Percentiles rank a stretch among this genome's conserved stretches.
Conservation (phyloP, 2,329 filamentous ascomycete species). For the Fonsecaea pedrosoi region DNA sequence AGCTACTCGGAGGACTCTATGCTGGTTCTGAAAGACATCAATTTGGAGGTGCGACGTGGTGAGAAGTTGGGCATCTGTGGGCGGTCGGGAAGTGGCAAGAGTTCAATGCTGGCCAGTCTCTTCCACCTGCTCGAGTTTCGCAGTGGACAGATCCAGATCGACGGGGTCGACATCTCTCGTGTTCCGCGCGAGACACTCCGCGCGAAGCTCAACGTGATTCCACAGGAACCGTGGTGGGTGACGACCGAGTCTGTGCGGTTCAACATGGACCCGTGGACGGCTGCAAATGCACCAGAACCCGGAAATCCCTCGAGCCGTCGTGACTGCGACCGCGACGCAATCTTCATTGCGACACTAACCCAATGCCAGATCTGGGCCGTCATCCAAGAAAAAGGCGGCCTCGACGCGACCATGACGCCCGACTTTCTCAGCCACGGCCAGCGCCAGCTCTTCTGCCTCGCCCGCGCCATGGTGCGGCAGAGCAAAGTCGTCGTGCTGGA, state of each 20-base stretch:
- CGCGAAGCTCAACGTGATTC: conserved; percentile 42
- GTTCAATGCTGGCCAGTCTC: conserved; percentile 40
- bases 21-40: conserved; percentile 42
- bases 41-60: conserved; percentile 41
- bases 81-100: conserved; percentile 45
- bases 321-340: conserved; percentile 43
- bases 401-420: conserved; percentile 55
- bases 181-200: conserved; percentile 39
- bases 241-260: conserved; percentile 40
- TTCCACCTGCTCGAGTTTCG: conserved; percentile 43
- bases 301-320: background rate
- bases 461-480: conserved; percentile 61
- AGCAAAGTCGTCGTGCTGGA: conserved; percentile 55
- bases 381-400: conserved; percentile 49
- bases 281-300: background rate
- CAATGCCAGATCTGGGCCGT: conserved; percentile 48
- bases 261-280: conserved; percentile 48
- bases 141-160: conserved; percentile 40
- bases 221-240: conserved; percentile 42
- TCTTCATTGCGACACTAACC: conserved; percentile 48
- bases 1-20: conserved; percentile 32
- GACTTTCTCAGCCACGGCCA: conserved; percentile 65
- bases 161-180: conserved; percentile 39
- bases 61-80: conserved; percentile 48
- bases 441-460: conserved; percentile 69